Conservation (phyloP, 441 rosid species). For the Bocquillonia castaneifolia region DNA sequence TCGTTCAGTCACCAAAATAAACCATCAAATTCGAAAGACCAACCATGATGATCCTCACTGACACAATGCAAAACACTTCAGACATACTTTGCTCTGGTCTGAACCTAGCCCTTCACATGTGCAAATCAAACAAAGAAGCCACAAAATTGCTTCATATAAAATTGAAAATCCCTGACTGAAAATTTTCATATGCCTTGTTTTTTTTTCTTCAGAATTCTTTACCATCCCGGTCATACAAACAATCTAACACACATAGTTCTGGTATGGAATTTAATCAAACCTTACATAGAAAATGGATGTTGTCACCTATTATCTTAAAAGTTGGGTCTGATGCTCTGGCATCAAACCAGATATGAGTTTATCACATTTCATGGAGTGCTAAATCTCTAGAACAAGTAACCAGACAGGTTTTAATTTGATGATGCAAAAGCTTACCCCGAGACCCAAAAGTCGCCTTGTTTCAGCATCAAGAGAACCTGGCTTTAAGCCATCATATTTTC, state of each 20-base stretch:
- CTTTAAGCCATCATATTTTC: slow-evolving; percentile 83
- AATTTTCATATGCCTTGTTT: not conserved
- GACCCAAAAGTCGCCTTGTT: slow-evolving; percentile 71
- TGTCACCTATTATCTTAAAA: not conserved
- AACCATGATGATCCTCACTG: not conserved
- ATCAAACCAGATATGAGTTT: not conserved
- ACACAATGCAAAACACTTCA: not conserved
- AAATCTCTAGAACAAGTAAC: slow-evolving; percentile 4
- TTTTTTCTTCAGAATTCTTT: too few species aligned
- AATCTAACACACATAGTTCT: not conserved
- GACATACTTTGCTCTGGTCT: not conserved
- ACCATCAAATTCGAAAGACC: not conserved
- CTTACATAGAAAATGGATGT: not conserved
- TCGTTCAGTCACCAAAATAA: not conserved
- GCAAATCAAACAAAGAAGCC: not conserved
- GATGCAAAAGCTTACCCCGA: slow-evolving; percentile 54
- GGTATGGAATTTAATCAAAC: not conserved
- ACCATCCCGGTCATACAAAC: not conserved
- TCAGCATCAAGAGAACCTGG: slow-evolving; percentile 83
- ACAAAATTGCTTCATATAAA: not conserved
- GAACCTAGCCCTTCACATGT: not conserved
- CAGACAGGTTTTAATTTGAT: not conserved
- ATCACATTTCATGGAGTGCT: not conserved
- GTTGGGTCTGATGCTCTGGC: not conserved
- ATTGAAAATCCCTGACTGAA: not conserved